A percentile compares a stretch with the other conserved stretches of the same genome.
phyloP scores from a whole-genome alignment of 108 stramenopile genomes.

The Aureococcus anophagefferens region DNA sequence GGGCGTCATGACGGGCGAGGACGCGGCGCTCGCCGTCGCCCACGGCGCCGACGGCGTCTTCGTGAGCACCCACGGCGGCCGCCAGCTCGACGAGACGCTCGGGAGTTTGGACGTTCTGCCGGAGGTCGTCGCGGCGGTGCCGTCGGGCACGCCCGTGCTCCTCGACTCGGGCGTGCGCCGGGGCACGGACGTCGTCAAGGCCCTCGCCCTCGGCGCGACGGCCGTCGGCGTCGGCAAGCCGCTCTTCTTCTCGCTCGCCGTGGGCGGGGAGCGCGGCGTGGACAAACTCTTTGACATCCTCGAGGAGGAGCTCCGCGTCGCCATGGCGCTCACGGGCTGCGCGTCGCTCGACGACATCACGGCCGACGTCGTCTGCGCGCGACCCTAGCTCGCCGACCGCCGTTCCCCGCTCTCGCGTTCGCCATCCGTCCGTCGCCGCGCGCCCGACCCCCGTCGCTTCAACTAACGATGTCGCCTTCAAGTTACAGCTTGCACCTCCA shows the following conservation, averaged over 20 bases:
- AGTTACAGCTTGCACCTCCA: too few species aligned
- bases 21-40: conserved; percentile 65
- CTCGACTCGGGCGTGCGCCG: conserved; percentile 77
- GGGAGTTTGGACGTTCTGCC: conserved; percentile 76
- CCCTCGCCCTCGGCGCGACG: conserved; percentile 73
- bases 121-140: conserved; percentile 61
- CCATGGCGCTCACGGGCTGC: conserved; percentile 64
- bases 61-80: conserved; percentile 88
- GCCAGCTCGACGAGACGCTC: conserved; percentile 73
- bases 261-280: conserved; percentile 63
- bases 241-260: conserved; percentile 72
- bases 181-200: conserved; percentile 76
- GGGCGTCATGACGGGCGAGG: conserved; percentile 85
- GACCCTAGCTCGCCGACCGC: too few species aligned
- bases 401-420: too few species aligned
- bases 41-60: conserved; percentile 76
- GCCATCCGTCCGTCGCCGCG: too few species aligned
- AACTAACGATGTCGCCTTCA: too few species aligned
- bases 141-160: conserved; percentile 58
- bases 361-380: conserved; percentile 15
- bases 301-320: conserved; percentile 57
- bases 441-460: too few species aligned
- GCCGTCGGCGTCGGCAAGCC: conserved; percentile 87
- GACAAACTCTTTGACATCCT: conserved; percentile 50
- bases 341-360: conserved; percentile 38